Evolutionary conservation across 257 asterid species (phyloP).

Genomic region (Eustoma russellianum): DNA sequence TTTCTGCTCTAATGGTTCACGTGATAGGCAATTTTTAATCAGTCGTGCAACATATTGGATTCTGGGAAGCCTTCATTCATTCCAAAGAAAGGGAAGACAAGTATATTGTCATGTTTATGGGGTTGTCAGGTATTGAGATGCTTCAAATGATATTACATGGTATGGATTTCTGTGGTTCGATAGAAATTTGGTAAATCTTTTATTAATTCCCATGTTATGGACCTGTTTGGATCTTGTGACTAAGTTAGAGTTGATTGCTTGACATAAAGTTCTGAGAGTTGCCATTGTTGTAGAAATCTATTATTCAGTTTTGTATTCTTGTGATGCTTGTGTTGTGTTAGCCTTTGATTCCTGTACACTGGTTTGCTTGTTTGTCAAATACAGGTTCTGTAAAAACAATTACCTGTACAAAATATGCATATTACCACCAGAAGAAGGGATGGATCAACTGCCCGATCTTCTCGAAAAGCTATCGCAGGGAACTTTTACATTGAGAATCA

Average conservation of each 20-base stretch:
- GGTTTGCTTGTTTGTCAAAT: background rate
- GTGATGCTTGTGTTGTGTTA: background rate
- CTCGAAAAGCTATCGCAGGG: conserved; percentile 95
- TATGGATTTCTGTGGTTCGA: background rate
- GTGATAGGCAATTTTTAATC: conserved; percentile 72
- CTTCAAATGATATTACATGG: background rate
- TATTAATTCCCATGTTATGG: background rate
- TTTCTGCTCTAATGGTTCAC: too few species aligned
- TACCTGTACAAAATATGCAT: conserved; percentile 83
- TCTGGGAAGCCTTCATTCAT: conserved; percentile 88
- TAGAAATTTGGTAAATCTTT: background rate
- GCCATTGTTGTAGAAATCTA: too few species aligned
- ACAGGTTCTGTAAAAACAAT: conserved; percentile 89
- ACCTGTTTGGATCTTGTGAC: background rate
- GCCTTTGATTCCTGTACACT: background rate
- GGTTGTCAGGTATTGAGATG: conserved; percentile 67
- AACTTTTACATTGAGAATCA: conserved; percentile 75
- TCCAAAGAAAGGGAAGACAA: conserved; percentile 77
- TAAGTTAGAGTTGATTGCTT: background rate
- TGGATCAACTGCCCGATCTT: conserved; percentile 99
- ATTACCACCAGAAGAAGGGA: conserved; percentile 85
- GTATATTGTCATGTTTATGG: conserved; percentile 93
- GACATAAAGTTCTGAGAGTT: too few species aligned
- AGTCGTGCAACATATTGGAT: conserved; percentile 91
- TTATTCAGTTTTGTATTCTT: background rate